A percentile compares a stretch with the other conserved stretches of the same genome.
phyloP scores from a whole-genome alignment of 345 rosid species.

The Hevea brasiliensis region DNA sequence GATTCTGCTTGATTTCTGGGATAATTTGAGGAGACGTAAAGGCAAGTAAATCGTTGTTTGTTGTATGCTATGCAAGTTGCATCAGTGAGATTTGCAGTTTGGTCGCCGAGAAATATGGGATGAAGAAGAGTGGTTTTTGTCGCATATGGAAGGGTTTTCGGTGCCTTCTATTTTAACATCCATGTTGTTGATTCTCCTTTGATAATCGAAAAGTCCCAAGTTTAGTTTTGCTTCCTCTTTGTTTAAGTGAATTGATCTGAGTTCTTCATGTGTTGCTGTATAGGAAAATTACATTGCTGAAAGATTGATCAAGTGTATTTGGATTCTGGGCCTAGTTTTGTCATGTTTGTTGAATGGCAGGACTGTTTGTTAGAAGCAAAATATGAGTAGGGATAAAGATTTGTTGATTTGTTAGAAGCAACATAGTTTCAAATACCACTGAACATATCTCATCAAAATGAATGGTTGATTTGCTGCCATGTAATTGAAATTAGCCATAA shows the following conservation, averaged over 20 bases:
- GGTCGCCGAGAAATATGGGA: background rate
- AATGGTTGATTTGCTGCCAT: background rate
- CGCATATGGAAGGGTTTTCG: background rate
- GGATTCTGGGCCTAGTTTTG: background rate
- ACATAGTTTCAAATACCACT: background rate
- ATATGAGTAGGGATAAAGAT: background rate
- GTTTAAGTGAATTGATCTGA: background rate
- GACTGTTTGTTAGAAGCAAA: constrained; percentile 1
- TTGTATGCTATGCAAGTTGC: background rate
- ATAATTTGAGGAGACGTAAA: background rate
- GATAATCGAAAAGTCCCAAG: background rate
- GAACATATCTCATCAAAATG: background rate
- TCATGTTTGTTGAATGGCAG: background rate
- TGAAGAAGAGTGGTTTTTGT: background rate
- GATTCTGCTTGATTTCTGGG: background rate
- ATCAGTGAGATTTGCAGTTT: background rate
- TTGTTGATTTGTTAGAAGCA: background rate
- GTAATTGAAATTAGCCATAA: background rate
- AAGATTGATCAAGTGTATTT: background rate
- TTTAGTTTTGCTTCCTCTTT: background rate
- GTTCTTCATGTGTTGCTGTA: background rate
- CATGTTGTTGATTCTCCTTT: background rate
- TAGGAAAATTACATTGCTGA: background rate
- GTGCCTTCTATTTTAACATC: background rate
- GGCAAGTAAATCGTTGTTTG: background rate